Evolutionary conservation across 805 yeast genomes (phyloP), one percentile per base, ranked within the genome.

Genomic region (Tetrapisispora namnaoensis): DNA sequence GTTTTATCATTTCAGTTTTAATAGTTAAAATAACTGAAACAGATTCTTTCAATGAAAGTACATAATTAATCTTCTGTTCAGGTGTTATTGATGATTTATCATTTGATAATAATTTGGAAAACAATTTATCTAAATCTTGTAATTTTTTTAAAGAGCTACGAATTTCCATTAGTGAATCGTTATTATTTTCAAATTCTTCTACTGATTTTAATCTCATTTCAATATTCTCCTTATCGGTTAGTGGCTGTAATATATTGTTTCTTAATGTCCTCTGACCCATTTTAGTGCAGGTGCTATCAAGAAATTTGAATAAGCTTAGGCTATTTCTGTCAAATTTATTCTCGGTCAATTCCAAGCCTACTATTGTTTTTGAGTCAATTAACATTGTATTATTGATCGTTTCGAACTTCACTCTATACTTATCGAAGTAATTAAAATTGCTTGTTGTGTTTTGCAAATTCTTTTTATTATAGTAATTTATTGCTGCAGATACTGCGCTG

Each of bases 251-350:
- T 3, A 75, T 67, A 46, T 67, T 73, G 35, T 63, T 70, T 51
- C 68, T 65, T 44, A 76, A 55, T 7, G 69, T 49, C 45, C 79
- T 53, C 16, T 57, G 60, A 0, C 79, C 80, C 79, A 75, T 76
- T 46, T 67, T 70, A 0, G 80, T 75, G 0, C 56, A 49, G 0
- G 77, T 73, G 1, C 57, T 52, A 52, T 75, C 66, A 41, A 75
- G 51, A 38, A 63, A 61, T 24, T 68, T 70, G 30, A 67, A 62
- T 8, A 76, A 56, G 0, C 72, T 64, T 9, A 60, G 44, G 0
- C 68, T 70, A 9, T 55, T 60, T 18, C 54, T 55, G 8, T 62
- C 65, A 5, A 56, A 42, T 2, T 59, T 56, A 52, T 69, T 73
- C 10, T 67, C 66, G 1, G 69, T 56, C 22, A 76, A 53, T 45